A percentile compares a stretch with the other conserved stretches of the same genome.
phyloP scores from a whole-genome alignment of 139 green algal genomes.

The Gonium pectorale region DNA sequence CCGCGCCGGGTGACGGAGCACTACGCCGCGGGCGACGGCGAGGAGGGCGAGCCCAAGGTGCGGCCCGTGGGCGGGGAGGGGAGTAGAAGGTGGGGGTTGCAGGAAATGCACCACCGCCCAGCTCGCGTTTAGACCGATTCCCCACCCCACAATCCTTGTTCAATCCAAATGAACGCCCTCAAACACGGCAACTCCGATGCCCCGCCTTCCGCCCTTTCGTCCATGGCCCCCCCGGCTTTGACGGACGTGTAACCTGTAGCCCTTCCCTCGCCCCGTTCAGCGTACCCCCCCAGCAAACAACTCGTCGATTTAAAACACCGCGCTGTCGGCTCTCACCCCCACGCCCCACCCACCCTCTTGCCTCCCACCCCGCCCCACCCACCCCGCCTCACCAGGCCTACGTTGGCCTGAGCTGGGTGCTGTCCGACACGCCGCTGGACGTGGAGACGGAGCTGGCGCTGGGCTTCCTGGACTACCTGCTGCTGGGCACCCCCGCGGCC shows the following conservation, averaged over 20 bases:
- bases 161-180: neutral
- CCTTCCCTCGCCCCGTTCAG: no score
- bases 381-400: conserved; percentile 76
- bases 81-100: neutral
- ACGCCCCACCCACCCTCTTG: neutral
- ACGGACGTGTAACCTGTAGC: no score
- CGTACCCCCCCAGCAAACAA: no score
- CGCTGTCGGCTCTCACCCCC: neutral
- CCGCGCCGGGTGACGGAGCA: conserved; percentile 60
- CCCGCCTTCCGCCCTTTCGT: neutral
- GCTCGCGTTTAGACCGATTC: neutral
- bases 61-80: neutral
- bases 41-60: conserved; percentile 65
- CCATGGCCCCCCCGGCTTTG: no score
- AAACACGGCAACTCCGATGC: neutral
- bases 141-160: neutral
- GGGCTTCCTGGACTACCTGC: conserved; percentile 96
- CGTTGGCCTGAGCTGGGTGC: conserved; percentile 92
- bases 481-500: conserved; percentile 92
- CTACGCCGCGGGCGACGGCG: conserved; percentile 76
- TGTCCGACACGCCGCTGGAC: conserved; percentile 88
- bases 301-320: neutral
- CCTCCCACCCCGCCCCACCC: neutral
- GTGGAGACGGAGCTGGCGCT: conserved; percentile 94
- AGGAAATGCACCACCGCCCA: neutral